Percentiles rank a stretch among this genome's conserved stretches.
Conservation (phyloP, 495 filamentous ascomycete species). For the Penicillium cosmopolitanum region DNA sequence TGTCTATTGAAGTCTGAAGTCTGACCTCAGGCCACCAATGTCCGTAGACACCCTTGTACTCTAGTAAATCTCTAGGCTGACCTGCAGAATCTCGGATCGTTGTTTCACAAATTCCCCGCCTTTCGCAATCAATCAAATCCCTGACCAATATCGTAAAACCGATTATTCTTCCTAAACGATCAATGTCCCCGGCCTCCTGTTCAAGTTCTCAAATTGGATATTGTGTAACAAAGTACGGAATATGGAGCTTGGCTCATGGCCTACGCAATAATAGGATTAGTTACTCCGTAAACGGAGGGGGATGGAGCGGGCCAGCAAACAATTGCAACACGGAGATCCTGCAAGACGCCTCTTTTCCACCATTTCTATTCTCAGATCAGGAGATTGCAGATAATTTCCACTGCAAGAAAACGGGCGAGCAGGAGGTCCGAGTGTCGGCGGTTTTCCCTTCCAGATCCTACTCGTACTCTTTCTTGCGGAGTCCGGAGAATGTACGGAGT, state of each 20-base stretch:
- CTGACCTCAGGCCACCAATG: neutral
- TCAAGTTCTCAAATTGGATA: neutral
- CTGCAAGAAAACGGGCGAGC: conserved; percentile 4
- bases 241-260: neutral
- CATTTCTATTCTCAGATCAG: conserved; percentile 1
- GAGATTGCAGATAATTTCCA: conserved; percentile 6
- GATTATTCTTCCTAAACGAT: neutral
- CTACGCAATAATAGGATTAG: neutral
- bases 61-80: neutral
- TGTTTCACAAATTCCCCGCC: conserved; percentile 5
- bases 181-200: neutral
- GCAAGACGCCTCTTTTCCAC: conserved; percentile 1
- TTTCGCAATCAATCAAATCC: neutral
- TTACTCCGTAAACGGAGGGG: neutral
- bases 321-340: conserved; percentile 5
- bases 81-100: conserved; percentile 6
- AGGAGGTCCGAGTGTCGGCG: neutral
- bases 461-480: neutral
- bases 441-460: neutral
- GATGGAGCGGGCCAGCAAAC: neutral
- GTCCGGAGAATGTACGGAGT: neutral
- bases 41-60: neutral
- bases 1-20: neutral
- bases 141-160: neutral
- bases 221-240: neutral